phyloP scores from a whole-genome alignment of 2,329 filamentous ascomycete species.

The Monilinia laxa region DNA sequence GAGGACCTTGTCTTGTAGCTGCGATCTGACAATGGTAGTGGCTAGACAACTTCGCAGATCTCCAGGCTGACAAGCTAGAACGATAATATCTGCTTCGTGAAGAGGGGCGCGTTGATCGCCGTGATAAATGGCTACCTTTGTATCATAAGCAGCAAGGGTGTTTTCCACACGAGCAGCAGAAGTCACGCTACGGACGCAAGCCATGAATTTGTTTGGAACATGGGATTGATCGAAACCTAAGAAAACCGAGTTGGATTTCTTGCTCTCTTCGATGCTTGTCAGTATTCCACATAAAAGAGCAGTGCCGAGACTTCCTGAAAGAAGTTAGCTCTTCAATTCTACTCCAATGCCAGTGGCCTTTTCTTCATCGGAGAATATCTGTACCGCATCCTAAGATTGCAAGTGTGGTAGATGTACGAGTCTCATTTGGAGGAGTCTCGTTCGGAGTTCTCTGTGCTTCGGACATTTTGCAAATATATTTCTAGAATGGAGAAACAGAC shows the following conservation, averaged over 20 bases:
- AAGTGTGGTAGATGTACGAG: conserved; percentile 7
- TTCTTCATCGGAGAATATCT: background rate
- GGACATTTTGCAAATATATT: conserved; percentile 1
- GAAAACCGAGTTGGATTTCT: conserved; percentile 1
- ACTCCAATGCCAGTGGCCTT: background rate
- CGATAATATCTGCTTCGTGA: conserved; percentile 67
- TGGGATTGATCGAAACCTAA: background rate
- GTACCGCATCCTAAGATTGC: conserved; percentile 23
- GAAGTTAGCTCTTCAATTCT: background rate
- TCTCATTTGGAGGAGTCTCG: background rate
- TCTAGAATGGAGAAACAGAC: background rate
- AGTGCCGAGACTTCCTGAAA: conserved; percentile 20
- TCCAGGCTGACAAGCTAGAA: conserved; percentile 74
- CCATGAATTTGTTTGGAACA: conserved; percentile 17
- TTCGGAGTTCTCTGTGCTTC: background rate
- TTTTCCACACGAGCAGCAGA: conserved; percentile 59
- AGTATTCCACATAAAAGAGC: conserved; percentile 20
- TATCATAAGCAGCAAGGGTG: conserved; percentile 62
- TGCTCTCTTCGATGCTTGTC: conserved; percentile 19
- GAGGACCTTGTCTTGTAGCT: conserved; percentile 16
- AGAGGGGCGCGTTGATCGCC: conserved; percentile 65
- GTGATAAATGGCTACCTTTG: conserved; percentile 70
- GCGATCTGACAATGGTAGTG: conserved; percentile 42
- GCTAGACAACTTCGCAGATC: conserved; percentile 61
- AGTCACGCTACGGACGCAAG: conserved; percentile 48